A percentile compares a stretch with the other conserved stretches of the same genome.
These are phyloP conservation scores for Coelastrella sp. DNA, from an alignment of 139 green algal genomes.

Conservation along the genomic window DNA sequence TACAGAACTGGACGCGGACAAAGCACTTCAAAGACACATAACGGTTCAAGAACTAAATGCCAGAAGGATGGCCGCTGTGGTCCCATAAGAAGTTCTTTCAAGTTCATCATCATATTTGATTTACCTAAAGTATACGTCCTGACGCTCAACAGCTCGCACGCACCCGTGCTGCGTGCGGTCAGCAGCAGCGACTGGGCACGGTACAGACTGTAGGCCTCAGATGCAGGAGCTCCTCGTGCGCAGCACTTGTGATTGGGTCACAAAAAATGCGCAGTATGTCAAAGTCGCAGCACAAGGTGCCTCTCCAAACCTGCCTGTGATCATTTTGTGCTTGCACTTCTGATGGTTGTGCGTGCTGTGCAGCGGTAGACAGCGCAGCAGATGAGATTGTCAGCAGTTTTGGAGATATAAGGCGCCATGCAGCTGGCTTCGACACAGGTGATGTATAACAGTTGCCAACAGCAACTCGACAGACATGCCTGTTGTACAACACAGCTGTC, in stretches of 20 bases:
- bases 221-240: background rate
- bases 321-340: background rate
- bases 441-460: background rate
- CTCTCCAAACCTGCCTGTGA: background rate
- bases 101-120: no score
- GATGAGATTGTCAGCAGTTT: slow-evolving; percentile 24
- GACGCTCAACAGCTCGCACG: no score
- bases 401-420: slow-evolving; percentile 6
- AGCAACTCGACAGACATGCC: background rate
- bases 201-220: no score
- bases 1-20: no score
- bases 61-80: no score
- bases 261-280: slow-evolving; percentile 31
- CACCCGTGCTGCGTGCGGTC: background rate
- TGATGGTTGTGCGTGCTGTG: background rate
- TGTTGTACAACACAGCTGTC: no score
- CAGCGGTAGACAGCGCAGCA: background rate
- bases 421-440: slow-evolving; percentile 50
- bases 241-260: background rate
- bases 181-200: background rate
- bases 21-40: no score
- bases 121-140: no score
- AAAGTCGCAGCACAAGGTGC: slow-evolving; percentile 32
- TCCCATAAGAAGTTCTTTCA: no score
- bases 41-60: no score